Evolutionary conservation across 176 grass and related monocot species (phyloP).

Genomic region (Musa acuminata): DNA sequence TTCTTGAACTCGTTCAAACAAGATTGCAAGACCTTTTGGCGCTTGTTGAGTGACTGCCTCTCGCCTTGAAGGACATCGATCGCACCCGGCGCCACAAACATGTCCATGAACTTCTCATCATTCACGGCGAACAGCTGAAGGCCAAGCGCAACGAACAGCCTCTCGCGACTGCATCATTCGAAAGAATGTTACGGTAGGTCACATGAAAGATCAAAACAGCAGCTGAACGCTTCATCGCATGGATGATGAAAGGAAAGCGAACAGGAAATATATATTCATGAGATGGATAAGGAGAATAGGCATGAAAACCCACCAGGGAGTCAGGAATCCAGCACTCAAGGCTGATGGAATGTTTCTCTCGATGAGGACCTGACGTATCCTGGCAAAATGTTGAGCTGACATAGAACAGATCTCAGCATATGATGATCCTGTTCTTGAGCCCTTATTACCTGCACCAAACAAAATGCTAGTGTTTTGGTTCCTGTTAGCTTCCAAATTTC

Average conservation of each 20-base stretch:
- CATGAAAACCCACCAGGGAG: conserved; percentile 58
- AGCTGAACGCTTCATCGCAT: background rate
- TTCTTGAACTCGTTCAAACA: conserved; percentile 94
- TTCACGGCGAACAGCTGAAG: conserved; percentile 79
- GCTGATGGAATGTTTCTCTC: conserved; percentile 84
- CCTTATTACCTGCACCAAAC: conserved; percentile 46
- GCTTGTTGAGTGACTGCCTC: conserved; percentile 63
- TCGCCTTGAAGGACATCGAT: conserved; percentile 69
- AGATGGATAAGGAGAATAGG: background rate
- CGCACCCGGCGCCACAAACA: conserved; percentile 71
- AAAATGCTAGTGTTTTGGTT: conserved; percentile 47
- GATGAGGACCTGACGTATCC: conserved; percentile 85
- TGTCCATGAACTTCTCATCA: conserved; percentile 95
- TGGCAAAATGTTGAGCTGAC: conserved; percentile 78
- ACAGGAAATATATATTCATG: too few relatives aligned
- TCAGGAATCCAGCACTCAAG: conserved; percentile 89
- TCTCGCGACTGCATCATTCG: conserved; percentile 56
- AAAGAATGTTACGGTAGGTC: background rate
- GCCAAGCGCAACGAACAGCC: conserved; percentile 73
- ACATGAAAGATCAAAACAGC: background rate
- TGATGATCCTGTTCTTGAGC: conserved; percentile 58
- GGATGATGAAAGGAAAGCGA: background rate
- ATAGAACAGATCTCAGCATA: conserved; percentile 77
- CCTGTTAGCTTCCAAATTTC: conserved; percentile 30
- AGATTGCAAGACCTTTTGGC: conserved; percentile 75